These are phyloP conservation scores for Amphicarpaea edgeworthii DNA, from an alignment of 306 rosid species.

Conservation along the genomic window DNA sequence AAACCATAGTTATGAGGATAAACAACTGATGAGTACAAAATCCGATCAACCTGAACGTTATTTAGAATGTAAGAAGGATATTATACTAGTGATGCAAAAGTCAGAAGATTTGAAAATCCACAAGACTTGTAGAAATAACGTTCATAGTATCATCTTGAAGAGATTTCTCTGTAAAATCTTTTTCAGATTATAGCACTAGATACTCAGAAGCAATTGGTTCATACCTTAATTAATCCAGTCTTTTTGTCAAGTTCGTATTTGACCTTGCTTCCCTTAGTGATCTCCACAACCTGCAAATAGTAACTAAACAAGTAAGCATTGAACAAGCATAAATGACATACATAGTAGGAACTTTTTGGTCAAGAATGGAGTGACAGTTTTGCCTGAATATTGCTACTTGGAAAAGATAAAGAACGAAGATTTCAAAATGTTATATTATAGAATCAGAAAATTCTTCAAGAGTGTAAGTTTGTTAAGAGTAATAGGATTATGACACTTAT, in stretches of 20 bases:
- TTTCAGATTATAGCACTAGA: slow-evolving; percentile 2
- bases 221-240: slow-evolving; percentile 94
- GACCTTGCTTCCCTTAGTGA: slow-evolving; percentile 94
- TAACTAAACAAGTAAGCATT: slow-evolving; percentile 44
- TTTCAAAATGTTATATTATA: slow-evolving; percentile 12
- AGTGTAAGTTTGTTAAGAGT: slow-evolving; percentile 6
- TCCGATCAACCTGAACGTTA: slow-evolving; percentile 80
- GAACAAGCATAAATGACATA: slow-evolving; percentile 38
- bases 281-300: slow-evolving; percentile 85
- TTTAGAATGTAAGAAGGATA: slow-evolving; percentile 42
- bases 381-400: neutral
- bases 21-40: slow-evolving; percentile 90
- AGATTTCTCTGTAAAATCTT: neutral
- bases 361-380: slow-evolving; percentile 25
- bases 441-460: neutral
- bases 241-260: slow-evolving; percentile 97
- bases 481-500: neutral
- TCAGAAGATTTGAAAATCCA: neutral
- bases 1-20: slow-evolving; percentile 98
- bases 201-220: neutral
- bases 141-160: neutral
- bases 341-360: neutral
- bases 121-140: neutral
- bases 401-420: slow-evolving; percentile 7
- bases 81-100: slow-evolving; percentile 19